These are phyloP conservation scores for Agrocybe praecox DNA, from an alignment of 768 basidiomycete genomes.

Conservation along the genomic window DNA sequence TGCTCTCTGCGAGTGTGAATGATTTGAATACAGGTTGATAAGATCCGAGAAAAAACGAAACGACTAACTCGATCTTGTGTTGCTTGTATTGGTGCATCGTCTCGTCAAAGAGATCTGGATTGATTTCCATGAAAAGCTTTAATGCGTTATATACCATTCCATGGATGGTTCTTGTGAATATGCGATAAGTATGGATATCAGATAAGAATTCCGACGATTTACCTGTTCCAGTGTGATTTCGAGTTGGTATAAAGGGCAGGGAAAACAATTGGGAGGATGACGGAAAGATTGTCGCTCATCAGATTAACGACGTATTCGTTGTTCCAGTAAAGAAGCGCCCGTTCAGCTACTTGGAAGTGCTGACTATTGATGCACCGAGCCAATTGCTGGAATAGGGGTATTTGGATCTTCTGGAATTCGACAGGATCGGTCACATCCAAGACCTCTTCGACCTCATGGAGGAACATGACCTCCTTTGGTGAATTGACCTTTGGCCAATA, in stretches of 20 bases:
- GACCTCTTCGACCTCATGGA: constrained; percentile 99
- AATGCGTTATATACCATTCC: constrained; percentile 99
- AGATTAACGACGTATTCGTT: constrained; percentile 99
- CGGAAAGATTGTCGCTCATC: constrained; percentile 92
- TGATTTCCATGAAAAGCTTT: constrained; percentile 99
- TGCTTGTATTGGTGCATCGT: constrained; percentile 93
- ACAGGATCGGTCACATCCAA: constrained; percentile 96
- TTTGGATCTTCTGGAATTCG: constrained; percentile 96
- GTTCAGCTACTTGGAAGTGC: constrained; percentile 99
- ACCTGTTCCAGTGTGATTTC: constrained; percentile 99
- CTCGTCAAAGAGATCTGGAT: constrained; percentile 93
- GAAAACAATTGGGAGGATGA: constrained; percentile 95
- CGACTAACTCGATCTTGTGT: constrained; percentile 76
- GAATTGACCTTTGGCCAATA: constrained; percentile 99
- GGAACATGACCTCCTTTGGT: constrained; percentile 99
- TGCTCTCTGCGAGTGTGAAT: constrained; percentile 65
- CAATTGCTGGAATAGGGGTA: constrained; percentile 90
- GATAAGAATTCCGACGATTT: constrained; percentile 29
- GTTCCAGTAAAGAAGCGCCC: constrained; percentile 98
- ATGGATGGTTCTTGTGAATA: constrained; percentile 81
- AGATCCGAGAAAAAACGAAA: not conserved
- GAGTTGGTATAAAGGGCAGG: constrained; percentile 95
- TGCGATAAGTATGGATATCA: constrained; percentile 2
- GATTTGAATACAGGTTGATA: too few species aligned
- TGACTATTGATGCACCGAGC: constrained; percentile 98